phyloP scores from a whole-genome alignment of 2,329 filamentous ascomycete species.

The Neopestalotiopsis sp. region DNA sequence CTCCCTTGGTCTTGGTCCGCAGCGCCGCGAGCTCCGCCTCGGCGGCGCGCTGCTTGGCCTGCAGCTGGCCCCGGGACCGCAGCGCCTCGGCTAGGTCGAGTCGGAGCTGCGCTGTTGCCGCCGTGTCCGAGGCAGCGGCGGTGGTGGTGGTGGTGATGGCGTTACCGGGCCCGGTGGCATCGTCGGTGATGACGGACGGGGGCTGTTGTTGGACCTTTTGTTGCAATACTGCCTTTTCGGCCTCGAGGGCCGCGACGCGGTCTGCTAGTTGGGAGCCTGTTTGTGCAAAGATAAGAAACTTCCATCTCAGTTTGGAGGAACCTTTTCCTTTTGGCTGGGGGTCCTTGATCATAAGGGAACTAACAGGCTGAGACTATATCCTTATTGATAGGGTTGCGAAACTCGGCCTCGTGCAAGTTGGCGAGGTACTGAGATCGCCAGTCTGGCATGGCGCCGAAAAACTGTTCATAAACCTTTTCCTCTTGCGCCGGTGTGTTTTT shows the following conservation, averaged over 20 bases:
- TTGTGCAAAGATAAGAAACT: constrained; percentile 3
- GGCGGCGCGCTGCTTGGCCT: constrained; percentile 65
- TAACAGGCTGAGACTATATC: constrained; percentile 81
- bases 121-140: constrained; percentile 34
- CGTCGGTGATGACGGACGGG: constrained; percentile 22
- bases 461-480: neutral
- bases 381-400: constrained; percentile 64
- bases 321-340: no score
- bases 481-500: no score
- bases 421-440: constrained; percentile 85
- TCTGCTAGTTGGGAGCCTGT: constrained; percentile 48
- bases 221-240: constrained; percentile 53
- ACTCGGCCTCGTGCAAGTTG: constrained; percentile 74
- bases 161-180: constrained; percentile 5
- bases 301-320: no score
- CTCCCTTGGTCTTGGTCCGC: constrained; percentile 61
- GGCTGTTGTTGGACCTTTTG: constrained; percentile 25
- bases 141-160: constrained; percentile 24
- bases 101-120: constrained; percentile 55
- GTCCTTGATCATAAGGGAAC: constrained; percentile 29
- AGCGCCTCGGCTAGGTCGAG: constrained; percentile 79
- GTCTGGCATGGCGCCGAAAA: constrained; percentile 54
- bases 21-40: constrained; percentile 69
- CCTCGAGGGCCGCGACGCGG: constrained; percentile 67
- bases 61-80: constrained; percentile 71